Percentiles rank a stretch among this genome's conserved stretches.
phyloP scores from a whole-genome alignment of 108 stramenopile genomes.

The Fragilariopsis cylindrus region DNA sequence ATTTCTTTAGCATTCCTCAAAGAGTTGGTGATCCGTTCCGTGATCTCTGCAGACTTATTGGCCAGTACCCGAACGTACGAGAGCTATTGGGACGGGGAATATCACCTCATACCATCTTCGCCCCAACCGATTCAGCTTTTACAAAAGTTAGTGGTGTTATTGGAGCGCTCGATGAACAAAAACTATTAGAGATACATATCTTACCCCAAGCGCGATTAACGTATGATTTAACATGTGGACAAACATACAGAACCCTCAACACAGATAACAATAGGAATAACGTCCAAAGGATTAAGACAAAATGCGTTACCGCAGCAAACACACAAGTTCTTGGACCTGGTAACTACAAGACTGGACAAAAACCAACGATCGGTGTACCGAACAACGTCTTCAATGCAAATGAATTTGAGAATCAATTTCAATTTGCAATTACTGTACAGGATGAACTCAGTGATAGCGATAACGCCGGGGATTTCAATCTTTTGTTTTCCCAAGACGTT shows the following conservation, averaged over 20 bases:
- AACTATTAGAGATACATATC: constrained; percentile 4
- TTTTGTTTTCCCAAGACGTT: constrained; percentile 2
- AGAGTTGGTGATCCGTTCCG: constrained; percentile 8
- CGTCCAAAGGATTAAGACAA: background rate
- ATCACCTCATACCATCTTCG: constrained; percentile 6
- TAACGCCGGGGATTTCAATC: background rate
- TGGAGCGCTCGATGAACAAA: background rate
- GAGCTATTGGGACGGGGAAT: background rate
- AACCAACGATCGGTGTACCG: constrained; percentile 2
- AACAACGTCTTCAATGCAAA: background rate
- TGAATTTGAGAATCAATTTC: background rate
- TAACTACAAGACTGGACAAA: background rate
- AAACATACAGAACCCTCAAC: constrained; percentile 8
- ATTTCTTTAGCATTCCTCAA: background rate
- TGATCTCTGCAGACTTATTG: constrained; percentile 5
- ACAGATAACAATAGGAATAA: background rate
- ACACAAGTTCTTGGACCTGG: constrained; percentile 7
- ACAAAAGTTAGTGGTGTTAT: constrained; percentile 5
- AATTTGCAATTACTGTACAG: background rate
- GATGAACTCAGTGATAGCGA: background rate
- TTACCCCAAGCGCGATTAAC: constrained; percentile 8
- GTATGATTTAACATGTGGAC: background rate
- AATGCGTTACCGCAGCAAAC: background rate
- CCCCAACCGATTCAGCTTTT: constrained; percentile 9
- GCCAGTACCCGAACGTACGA: background rate